Evolutionary conservation across 2,329 filamentous ascomycete genomes (phyloP).

Genomic region (Magnaporthiopsis incrustans): DNA sequence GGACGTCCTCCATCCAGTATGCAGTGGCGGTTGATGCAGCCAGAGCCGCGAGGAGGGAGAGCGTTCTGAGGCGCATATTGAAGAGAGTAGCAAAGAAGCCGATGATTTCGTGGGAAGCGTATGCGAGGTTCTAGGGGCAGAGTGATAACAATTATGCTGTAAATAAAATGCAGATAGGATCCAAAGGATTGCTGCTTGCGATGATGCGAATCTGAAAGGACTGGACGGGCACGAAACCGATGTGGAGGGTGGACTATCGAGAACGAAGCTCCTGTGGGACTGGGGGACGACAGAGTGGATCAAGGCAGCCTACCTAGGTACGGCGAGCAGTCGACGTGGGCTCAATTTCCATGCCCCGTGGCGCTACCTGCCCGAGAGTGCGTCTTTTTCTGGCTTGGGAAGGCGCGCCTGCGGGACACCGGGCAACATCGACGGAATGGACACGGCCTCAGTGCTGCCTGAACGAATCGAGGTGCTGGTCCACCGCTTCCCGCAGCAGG

Average conservation of each 20-base stretch:
- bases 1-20: slow-evolving; percentile 36
- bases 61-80: neutral
- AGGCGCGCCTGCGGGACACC: neutral
- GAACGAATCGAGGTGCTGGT: no score
- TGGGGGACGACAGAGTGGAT: neutral
- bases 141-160: neutral
- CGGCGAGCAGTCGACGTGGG: neutral
- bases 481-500: no score
- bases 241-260: neutral
- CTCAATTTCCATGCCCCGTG: neutral
- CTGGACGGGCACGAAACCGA: neutral
- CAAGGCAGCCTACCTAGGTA: neutral
- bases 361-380: neutral
- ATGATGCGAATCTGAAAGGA: neutral
- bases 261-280: neutral
- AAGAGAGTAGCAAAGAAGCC: neutral
- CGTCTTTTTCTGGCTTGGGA: no score
- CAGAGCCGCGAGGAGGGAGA: neutral
- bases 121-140: neutral
- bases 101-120: neutral
- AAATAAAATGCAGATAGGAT: neutral
- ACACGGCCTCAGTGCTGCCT: no score
- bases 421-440: no score
- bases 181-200: neutral
- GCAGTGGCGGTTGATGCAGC: slow-evolving; percentile 10